Conservation (phyloP, 1,139 yeast species). For the Chernovozyma sophiae-reginae region DNA sequence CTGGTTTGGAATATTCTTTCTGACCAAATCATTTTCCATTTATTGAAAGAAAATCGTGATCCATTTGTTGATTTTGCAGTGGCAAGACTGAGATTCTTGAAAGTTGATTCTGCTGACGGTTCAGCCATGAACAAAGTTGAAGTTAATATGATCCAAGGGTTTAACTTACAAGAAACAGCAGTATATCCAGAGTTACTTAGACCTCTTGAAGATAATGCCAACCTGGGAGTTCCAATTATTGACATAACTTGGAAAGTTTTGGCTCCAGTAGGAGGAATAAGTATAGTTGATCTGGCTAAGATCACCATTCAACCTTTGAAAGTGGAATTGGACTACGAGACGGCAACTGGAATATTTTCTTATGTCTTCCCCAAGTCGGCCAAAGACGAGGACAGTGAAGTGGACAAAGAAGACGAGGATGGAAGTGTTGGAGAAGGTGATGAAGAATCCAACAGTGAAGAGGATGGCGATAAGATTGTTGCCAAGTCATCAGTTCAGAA, state of each 20-base stretch:
- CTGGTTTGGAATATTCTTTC: constrained; percentile 36
- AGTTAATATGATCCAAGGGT: constrained; percentile 64
- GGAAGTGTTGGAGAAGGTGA: constrained; percentile 4
- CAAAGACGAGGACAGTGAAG: neutral
- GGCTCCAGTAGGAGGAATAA: constrained; percentile 84
- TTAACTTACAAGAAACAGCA: constrained; percentile 59
- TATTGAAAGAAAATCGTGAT: constrained; percentile 53
- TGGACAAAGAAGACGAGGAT: constrained; percentile 1
- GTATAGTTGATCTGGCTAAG: constrained; percentile 44
- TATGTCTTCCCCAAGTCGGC: constrained; percentile 58
- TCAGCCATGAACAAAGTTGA: constrained; percentile 59
- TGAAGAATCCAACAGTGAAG: constrained; percentile 7
- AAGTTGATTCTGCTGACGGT: constrained; percentile 52
- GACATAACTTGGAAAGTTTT: constrained; percentile 67
- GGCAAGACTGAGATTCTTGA: constrained; percentile 57
- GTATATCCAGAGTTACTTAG: constrained; percentile 69
- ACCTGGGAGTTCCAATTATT: constrained; percentile 35
- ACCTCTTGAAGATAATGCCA: constrained; percentile 30
- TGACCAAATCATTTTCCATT: constrained; percentile 70
- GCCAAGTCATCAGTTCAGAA: too few relatives aligned
- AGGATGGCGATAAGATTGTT: too few relatives aligned
- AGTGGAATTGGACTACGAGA: constrained; percentile 66
- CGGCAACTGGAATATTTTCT: constrained; percentile 58
- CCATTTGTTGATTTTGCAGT: constrained; percentile 75
- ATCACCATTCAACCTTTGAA: constrained; percentile 65